These are phyloP conservation scores for Hortiboletus campestris DNA, from an alignment of 768 basidiomycete genomes.

Conservation along the genomic window DNA sequence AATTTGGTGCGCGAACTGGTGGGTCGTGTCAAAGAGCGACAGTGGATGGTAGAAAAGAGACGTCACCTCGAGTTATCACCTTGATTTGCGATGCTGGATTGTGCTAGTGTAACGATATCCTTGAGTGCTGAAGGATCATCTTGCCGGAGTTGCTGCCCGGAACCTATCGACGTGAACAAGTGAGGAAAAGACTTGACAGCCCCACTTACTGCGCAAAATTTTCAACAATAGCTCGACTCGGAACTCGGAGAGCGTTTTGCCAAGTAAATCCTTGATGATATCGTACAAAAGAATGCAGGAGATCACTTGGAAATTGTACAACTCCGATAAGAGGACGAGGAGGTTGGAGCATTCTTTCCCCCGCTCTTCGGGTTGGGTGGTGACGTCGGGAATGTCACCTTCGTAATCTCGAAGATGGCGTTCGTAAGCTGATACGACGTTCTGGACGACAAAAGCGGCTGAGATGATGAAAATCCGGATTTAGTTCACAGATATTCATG, in stretches of 20 bases:
- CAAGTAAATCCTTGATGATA: slow-evolving; percentile 73
- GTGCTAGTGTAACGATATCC: slow-evolving; percentile 84
- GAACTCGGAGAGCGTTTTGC: slow-evolving; percentile 65
- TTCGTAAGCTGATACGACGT: slow-evolving; percentile 66
- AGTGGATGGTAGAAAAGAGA: not conserved
- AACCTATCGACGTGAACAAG: slow-evolving; percentile 51
- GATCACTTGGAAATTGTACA: slow-evolving; percentile 96
- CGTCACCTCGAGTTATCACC: slow-evolving; percentile 51
- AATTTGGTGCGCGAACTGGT: slow-evolving; percentile 85
- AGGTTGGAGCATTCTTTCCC: slow-evolving; percentile 93
- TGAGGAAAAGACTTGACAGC: not conserved
- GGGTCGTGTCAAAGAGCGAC: not conserved
- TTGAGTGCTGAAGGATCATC: slow-evolving; percentile 93
- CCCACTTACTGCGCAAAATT: slow-evolving; percentile 68
- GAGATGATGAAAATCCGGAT: not conserved
- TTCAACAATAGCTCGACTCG: slow-evolving; percentile 86
- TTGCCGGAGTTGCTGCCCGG: slow-evolving; percentile 85
- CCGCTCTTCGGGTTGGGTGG: slow-evolving; percentile 34
- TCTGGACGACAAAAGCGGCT: slow-evolving; percentile 87
- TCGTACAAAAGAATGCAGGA: slow-evolving; percentile 90
- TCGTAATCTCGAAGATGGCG: slow-evolving; percentile 43
- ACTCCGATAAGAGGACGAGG: slow-evolving; percentile 80
- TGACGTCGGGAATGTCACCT: slow-evolving; percentile 2
- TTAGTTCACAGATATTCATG: not conserved
- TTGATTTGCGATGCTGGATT: slow-evolving; percentile 59